A percentile compares a stretch with the other conserved stretches of the same genome.
These are phyloP conservation scores for Clavispora phyllophila DNA, from an alignment of 805 yeast genomes.

Conservation along the genomic window DNA sequence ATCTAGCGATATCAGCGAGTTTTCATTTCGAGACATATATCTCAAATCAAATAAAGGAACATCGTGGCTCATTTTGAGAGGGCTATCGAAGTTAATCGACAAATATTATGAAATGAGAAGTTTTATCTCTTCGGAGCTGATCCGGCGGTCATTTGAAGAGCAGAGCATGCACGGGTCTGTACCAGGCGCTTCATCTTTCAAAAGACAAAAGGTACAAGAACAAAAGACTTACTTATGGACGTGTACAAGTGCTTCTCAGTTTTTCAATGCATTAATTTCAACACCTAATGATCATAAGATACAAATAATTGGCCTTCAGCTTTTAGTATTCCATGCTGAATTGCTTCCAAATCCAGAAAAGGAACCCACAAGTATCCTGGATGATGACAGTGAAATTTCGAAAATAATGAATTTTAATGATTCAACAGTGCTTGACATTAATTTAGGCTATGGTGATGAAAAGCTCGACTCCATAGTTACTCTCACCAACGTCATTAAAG, in stretches of 20 bases:
- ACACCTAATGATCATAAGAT: slow-evolving; percentile 10
- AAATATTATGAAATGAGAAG: slow-evolving; percentile 26
- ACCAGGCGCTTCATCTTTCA: slow-evolving; percentile 3
- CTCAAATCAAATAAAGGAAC: slow-evolving; percentile 15
- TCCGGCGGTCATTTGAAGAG: not conserved
- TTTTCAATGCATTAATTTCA: slow-evolving; percentile 22
- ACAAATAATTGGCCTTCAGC: slow-evolving; percentile 21
- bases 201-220: slow-evolving; percentile 23
- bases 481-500: slow-evolving; percentile 14
- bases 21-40: slow-evolving; percentile 18
- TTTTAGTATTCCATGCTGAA: slow-evolving; percentile 21
- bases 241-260: slow-evolving; percentile 15
- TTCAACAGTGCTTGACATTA: slow-evolving; percentile 10
- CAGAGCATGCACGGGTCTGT: not conserved
- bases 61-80: slow-evolving; percentile 41
- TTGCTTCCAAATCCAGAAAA: not conserved
- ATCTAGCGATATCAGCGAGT: slow-evolving; percentile 16
- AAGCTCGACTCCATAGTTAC: slow-evolving; percentile 3
- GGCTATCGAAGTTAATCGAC: slow-evolving; percentile 26
- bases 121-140: not conserved
- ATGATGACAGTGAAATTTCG: not conserved
- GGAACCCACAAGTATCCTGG: not conserved
- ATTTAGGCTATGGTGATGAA: slow-evolving; percentile 4
- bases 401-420: not conserved
- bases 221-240: slow-evolving; percentile 1